phyloP scores from a whole-genome alignment of 208 protist species.

The Lotmaria passim region DNA sequence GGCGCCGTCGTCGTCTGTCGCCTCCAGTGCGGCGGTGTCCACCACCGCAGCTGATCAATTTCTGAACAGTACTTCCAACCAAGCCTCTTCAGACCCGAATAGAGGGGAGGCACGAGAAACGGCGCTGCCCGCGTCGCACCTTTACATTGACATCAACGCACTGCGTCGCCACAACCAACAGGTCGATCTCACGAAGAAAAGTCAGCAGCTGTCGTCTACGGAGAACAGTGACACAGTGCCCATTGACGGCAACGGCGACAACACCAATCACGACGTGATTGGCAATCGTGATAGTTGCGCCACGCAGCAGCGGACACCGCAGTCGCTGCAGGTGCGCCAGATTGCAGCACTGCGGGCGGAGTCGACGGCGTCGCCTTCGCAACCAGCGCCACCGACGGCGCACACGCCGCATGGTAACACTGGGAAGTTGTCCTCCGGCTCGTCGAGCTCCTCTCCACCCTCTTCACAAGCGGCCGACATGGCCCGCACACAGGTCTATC shows the following conservation, averaged over 20 bases:
- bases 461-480: not conserved
- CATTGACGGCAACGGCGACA: not conserved
- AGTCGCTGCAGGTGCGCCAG: too few species aligned
- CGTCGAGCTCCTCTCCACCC: not conserved
- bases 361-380: not conserved
- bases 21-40: too few species aligned
- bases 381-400: not conserved
- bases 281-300: not conserved
- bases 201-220: too few species aligned
- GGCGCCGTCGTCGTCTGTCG: too few species aligned
- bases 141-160: not conserved
- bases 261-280: not conserved
- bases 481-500: not conserved
- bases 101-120: too few species aligned
- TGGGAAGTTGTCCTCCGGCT: not conserved
- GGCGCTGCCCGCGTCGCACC: too few species aligned
- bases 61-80: not conserved
- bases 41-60: not conserved
- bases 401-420: not conserved
- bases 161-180: constrained; percentile 3
- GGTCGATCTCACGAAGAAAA: not conserved
- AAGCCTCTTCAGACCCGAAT: too few species aligned
- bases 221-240: too few species aligned
- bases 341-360: not conserved
- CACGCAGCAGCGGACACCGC: not conserved